Evolutionary conservation across 2,329 filamentous ascomycete species (phyloP), one percentile per base, ranked within the genome.

Genomic region (Teratosphaeria nubilosa): DNA sequence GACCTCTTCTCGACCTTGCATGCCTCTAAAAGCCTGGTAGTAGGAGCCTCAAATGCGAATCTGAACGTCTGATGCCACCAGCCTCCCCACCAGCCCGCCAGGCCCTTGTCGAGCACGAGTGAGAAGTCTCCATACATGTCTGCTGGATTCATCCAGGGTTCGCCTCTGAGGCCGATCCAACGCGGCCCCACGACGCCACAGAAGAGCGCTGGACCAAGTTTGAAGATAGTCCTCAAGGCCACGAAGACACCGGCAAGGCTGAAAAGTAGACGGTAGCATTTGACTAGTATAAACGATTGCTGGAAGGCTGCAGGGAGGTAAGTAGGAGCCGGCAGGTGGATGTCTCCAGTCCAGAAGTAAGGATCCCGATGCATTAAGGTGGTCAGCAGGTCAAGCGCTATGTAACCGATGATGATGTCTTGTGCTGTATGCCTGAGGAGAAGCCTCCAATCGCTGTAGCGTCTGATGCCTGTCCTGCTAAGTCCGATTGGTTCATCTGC

Each of bases 21-120:
- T 0, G 56, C 3, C 14, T 66, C 60, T 25, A 74, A 64, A 0
- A 86, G 65, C 66, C 76, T 82, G 1, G 71, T 72, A 0, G 80
- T 75, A 0, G 86, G 86, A 3, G 84, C 80, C 45, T 82, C 74
- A 68, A 92, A 91, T 2, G 82, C 84, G 57, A 84, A 80, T 0
- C 91, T 86, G 74, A 96, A 95, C 2, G 86, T 86, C 73, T 96
- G 91, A 72, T 97, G 92, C 92, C 92, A 96, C 80, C 85, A 92
- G 24, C 78, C 79, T 51, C 88, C 86, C 92, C 92, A 97, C 74
- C 86, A 87, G 0, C 91, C 91, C 0, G 82, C 80, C 1, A 96
- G 77, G 0, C 92, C 91, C 59, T 83, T 78, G 61, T 90, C 82
- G 11, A 86, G 73, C 1, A 91, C 77, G 27, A 77, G 73, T 0